phyloP scores from a whole-genome alignment of 441 rosid species.

The Jatropha multifida region DNA sequence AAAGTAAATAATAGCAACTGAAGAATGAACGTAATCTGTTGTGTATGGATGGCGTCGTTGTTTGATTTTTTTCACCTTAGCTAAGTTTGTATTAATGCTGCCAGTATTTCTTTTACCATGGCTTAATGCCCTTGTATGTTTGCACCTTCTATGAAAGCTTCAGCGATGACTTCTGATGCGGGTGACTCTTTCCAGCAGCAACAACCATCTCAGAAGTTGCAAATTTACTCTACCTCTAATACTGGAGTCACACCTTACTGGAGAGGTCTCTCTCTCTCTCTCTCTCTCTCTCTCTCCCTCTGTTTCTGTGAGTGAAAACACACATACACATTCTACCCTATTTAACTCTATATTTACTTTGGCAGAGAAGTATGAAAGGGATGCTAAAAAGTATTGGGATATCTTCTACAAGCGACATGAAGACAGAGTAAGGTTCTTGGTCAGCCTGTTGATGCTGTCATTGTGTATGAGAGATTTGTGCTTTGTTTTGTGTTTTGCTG shows the following conservation, averaged over 20 bases:
- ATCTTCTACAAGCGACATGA: slow-evolving; percentile 82
- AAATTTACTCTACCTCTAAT: slow-evolving; percentile 59
- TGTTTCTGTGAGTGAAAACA: neutral
- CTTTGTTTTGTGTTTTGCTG: neutral
- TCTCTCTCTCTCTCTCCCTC: neutral
- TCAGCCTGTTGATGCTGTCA: neutral
- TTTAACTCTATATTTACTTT: slow-evolving; percentile 4
- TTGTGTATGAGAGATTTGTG: neutral
- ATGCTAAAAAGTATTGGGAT: slow-evolving; percentile 94
- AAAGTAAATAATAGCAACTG: neutral
- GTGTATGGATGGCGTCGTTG: neutral
- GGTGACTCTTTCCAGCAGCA: slow-evolving; percentile 31
- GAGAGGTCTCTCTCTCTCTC: slow-evolving; percentile 55
- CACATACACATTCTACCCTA: neutral
- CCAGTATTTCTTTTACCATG: neutral
- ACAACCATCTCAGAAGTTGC: slow-evolving; percentile 43
- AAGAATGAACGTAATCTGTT: neutral
- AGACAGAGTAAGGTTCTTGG: slow-evolving; percentile 52
- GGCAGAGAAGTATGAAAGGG: slow-evolving; percentile 82
- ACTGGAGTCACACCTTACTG: slow-evolving; percentile 68
- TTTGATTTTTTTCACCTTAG: neutral
- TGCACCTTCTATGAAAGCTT: neutral
- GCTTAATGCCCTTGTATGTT: neutral
- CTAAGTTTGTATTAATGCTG: neutral
- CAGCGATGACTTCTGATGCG: slow-evolving; percentile 41